Evolutionary conservation across 768 basidiomycete species (phyloP).

Genomic region (Phylloporus arenicola): DNA sequence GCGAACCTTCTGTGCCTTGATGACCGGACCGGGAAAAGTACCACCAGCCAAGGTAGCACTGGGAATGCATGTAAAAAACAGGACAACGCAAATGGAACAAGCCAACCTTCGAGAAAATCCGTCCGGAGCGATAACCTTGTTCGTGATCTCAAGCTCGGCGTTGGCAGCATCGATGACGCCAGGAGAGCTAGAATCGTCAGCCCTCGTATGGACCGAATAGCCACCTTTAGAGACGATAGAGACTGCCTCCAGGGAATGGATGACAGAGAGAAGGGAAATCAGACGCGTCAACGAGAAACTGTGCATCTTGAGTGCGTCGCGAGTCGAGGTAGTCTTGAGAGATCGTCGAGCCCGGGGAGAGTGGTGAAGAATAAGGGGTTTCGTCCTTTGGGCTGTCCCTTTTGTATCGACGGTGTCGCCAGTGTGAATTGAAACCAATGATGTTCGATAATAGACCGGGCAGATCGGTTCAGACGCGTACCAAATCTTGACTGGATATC

Average conservation of each 20-base stretch:
- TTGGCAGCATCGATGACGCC: slow-evolving; percentile 21
- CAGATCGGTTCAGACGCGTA: neutral
- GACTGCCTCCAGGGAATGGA: slow-evolving; percentile 11
- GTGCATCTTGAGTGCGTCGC: slow-evolving; percentile 20
- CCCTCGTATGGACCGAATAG: neutral
- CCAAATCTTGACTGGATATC: neutral
- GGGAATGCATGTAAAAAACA: neutral
- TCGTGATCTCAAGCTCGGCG: slow-evolving; percentile 35
- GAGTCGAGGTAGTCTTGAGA: slow-evolving; percentile 13
- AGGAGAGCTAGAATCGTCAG: slow-evolving; percentile 1
- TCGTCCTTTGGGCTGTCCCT: neutral
- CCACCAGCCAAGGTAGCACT: slow-evolving; percentile 44
- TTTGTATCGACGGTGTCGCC: slow-evolving; percentile 9
- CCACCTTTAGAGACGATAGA: slow-evolving; percentile 13
- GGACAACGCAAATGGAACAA: neutral
- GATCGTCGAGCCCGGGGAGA: slow-evolving; percentile 3
- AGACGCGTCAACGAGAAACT: slow-evolving; percentile 8
- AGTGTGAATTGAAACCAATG: slow-evolving; percentile 9
- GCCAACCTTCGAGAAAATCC: slow-evolving; percentile 39
- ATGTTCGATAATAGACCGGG: slow-evolving; percentile 1
- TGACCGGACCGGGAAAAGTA: slow-evolving; percentile 45
- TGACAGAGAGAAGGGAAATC: slow-evolving; percentile 10
- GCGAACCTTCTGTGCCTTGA: slow-evolving; percentile 38
- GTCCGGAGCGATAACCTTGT: slow-evolving; percentile 45
- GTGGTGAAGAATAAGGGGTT: neutral